Base-by-base conservation (phyloP, 2,329 filamentous ascomycete genomes). In the Rasamsonia emersonii region DNA sequence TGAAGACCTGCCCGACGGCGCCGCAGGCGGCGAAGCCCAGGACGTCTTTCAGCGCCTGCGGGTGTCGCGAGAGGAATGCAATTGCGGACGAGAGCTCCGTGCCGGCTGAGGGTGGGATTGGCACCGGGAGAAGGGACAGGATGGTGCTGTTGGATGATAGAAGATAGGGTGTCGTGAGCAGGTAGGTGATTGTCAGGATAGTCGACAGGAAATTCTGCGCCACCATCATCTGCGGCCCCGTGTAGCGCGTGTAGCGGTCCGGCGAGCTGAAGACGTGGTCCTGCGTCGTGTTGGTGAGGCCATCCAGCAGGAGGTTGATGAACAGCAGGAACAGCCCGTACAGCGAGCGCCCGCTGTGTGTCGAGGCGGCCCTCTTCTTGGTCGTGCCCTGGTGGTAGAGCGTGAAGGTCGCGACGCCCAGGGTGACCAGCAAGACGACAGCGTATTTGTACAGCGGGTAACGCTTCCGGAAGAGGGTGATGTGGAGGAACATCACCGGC, bases 141-240 rank as follows among this genome's bases (percentile, higher is more conserved):
- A 81, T 71, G 10, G 78, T 38, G 5, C 70, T 70, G 1, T 77
- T 86, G 36, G 71, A 67, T 0, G 81, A 82, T 25, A 38, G n/a
- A n/a, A 95, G 59, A 64, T 80, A 85, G 0, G 91, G 91, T 47
- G 79, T 82, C 13, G 86, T 51, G 11, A 89, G 43, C 26, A 98
- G 75, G 51, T 93, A 96, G 0, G 64, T 53, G 13, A 74, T 69
- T 3, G 88, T 96, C 35, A 96, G 68, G 28, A 77, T 53, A 3
- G 86, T 89, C 47, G 76, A 81, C 59, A 96, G 82, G 35, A 94
- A 67, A 56, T 96, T 98, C 61, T 95, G 86, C 23, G 89, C 88
- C 56, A 88, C 93, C 91, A 98, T 98, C 91, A 98, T 98, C 71
- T 98, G 91, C 38, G 89, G 86, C 7, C 91, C 91, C 3, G 77